These are phyloP conservation scores for Russula olivacea DNA, from an alignment of 768 basidiomycete species.

Conservation along the genomic window DNA sequence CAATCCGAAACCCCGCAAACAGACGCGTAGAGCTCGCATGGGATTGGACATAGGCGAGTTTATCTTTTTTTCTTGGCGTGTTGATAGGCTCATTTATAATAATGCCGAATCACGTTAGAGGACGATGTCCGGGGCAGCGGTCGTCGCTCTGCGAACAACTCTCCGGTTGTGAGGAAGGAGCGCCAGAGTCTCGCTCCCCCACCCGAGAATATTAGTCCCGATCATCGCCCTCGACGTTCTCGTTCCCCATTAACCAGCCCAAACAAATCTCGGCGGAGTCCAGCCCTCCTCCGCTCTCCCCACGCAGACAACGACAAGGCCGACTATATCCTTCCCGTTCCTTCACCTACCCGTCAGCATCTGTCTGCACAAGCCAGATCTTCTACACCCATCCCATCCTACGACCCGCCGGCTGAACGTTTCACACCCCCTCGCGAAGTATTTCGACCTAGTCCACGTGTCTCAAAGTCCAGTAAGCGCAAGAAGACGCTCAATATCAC, in stretches of 20 bases:
- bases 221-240: conserved; percentile 26
- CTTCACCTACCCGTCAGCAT: conserved; percentile 27
- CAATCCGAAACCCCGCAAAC: conserved; percentile 58
- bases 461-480: conserved; percentile 39
- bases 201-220: conserved; percentile 29
- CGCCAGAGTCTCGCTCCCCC: conserved; percentile 25
- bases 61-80: background rate
- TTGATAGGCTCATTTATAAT: background rate
- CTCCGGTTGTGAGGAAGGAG: conserved; percentile 4
- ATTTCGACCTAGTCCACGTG: conserved; percentile 34
- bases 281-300: conserved; percentile 35
- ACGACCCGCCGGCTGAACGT: conserved; percentile 61
- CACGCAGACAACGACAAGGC: conserved; percentile 46
- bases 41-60: conserved; percentile 11
- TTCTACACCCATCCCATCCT: conserved; percentile 49
- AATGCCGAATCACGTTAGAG: background rate
- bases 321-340: conserved; percentile 40
- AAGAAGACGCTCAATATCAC: conserved; percentile 30
- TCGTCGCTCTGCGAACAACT: background rate
- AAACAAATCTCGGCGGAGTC: conserved; percentile 30
- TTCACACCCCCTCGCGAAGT: conserved; percentile 69
- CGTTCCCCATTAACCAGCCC: conserved; percentile 23
- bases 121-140: background rate
- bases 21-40: conserved; percentile 20
- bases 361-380: conserved; percentile 35